A percentile compares a stretch with the other conserved stretches of the same genome.
Conservation (phyloP, 2,329 filamentous ascomycete genomes). For the Fusarium camptoceras region DNA sequence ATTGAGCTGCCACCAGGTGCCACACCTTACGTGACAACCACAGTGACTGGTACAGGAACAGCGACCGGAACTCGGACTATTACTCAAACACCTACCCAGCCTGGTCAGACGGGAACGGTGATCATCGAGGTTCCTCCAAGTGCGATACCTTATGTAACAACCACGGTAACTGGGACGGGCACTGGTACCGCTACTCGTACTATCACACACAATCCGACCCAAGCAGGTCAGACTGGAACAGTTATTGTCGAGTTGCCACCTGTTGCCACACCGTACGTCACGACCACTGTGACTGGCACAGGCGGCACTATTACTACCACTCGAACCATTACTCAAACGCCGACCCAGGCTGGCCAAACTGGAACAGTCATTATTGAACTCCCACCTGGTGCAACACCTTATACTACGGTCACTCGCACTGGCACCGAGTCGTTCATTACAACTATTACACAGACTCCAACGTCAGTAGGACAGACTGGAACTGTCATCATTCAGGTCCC, state of each 20-base stretch:
- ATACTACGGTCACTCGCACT: neutral
- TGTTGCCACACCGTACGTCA: neutral
- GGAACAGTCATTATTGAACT: neutral
- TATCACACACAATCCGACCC: neutral
- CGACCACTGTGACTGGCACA: neutral
- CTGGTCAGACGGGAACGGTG: neutral
- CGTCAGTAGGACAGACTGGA: neutral
- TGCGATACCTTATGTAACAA: neutral
- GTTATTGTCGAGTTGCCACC: neutral
- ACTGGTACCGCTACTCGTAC: neutral
- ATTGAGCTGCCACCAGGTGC: neutral
- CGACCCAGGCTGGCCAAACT: neutral
- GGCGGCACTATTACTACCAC: neutral
- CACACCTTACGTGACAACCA: neutral
- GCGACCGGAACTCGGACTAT: neutral
- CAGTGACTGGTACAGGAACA: neutral
- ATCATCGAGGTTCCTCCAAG: neutral
- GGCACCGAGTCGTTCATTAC: neutral
- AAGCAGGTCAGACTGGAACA: neutral
- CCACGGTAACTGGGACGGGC: neutral
- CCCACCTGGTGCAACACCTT: neutral
- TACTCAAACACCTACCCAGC: neutral
- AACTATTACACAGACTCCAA: neutral
- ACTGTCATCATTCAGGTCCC: neutral
- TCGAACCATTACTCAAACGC: neutral